Base-by-base conservation (phyloP, 192 early-diverging fungal species). In the Mortierella alpina region DNA sequence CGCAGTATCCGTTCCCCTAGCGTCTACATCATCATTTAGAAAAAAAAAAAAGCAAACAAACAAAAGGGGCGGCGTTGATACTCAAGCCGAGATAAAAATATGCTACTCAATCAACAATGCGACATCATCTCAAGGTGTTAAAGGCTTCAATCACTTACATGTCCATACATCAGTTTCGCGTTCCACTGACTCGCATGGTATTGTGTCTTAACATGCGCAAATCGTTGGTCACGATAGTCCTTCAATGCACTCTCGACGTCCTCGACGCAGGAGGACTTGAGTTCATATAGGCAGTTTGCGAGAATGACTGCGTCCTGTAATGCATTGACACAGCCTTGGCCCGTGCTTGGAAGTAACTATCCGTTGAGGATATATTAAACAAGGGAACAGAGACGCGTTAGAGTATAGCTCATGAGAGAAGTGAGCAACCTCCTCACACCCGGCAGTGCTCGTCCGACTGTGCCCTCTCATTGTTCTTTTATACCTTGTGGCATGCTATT, bases 401-500 rank as follows among this genome's bases (percentile, higher is more conserved):
- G 2, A 42, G 58, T 8, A 59, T 59, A 11, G 31, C 7, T 59
- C 4, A 7, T 4, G 8, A 11, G 14, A 40, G 31, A 57, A 22
- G 12, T 18, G 23, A 13, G 10, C 20, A 13, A 22, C 18, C 20
- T 23, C 31, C 1, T n/a, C 54, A 56, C n/a, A 56, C 31, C n/a
- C 0, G n/a, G 10, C 4, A 56, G 54, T 23, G 5, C 18, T 23
- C 18, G 20, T 56, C 7, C 7, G 54, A 9, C 10, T 13, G 22
- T 31, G 31, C 31, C 31, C 31, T 31, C 3, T 31, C 31, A 31
- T 31, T 31, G 7, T 56, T 18, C 54, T 56, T 23, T 56, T 11
- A 42, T 59, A 59, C 58, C 58, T 59, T 59, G 40, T 59, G 58
- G 40, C 58, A 59, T 40, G 58, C 58, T 59, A 12, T 22, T 13